Evolutionary conservation across 768 basidiomycete species (phyloP).

Genomic region (Calocera viscosa): DNA sequence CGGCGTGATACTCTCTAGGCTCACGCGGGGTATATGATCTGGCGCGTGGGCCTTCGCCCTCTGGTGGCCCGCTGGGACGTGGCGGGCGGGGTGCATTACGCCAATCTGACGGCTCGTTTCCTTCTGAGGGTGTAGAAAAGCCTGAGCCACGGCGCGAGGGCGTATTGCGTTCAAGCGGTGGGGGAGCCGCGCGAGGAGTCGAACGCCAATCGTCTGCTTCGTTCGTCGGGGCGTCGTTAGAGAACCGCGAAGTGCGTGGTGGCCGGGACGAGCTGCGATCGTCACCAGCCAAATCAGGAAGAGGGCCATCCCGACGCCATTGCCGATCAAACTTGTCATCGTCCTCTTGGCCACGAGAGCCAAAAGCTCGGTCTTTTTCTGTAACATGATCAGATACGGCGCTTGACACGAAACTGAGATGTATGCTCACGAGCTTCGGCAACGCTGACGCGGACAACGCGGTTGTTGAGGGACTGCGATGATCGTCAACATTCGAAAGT

Average conservation of each 20-base stretch:
- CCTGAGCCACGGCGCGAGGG: conserved; percentile 1
- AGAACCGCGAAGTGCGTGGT: conserved; percentile 30
- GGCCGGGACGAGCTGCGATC: conserved; percentile 24
- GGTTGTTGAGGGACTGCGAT: conserved; percentile 53
- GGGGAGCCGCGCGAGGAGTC: conserved; percentile 26
- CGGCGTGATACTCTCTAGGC: conserved; percentile 29
- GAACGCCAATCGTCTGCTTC: conserved; percentile 61
- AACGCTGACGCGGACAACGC: conserved; percentile 79
- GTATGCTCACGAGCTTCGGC: conserved; percentile 79
- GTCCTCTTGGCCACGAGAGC: conserved; percentile 30
- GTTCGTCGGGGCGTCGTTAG: conserved; percentile 36
- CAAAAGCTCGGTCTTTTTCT: not conserved
- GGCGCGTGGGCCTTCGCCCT: conserved; percentile 33
- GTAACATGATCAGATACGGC: not conserved
- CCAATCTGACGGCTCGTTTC: conserved; percentile 15
- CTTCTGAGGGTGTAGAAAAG: not conserved
- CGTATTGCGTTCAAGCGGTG: conserved; percentile 12
- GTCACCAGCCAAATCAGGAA: conserved; percentile 50
- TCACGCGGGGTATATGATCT: conserved; percentile 35
- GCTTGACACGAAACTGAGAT: conserved; percentile 6
- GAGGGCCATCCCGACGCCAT: conserved; percentile 81
- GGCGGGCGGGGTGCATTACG: conserved; percentile 11
- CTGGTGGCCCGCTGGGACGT: conserved; percentile 30
- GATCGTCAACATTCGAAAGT: not conserved
- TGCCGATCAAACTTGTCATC: conserved; percentile 69